Base-by-base conservation (phyloP, 306 rosid genomes). In the Pterocarpus santalinus region DNA sequence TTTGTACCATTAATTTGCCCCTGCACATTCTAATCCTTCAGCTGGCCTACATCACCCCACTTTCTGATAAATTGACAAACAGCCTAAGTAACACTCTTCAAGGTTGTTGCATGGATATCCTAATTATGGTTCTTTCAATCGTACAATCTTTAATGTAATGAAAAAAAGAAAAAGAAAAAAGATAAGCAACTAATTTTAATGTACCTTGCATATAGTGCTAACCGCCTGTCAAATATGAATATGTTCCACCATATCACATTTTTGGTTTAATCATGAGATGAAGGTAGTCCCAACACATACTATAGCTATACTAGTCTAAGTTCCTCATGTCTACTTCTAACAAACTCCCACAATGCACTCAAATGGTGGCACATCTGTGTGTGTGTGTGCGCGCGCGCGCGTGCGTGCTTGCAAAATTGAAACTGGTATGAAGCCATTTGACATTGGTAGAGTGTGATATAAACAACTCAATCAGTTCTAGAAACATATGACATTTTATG, bases 1-100 rank as follows among this genome's bases (percentile, higher is more conserved):
- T 35, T 4, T 36, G 32, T 38, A 36, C 30, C 55, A 65, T 11
- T 33, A 33, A 5, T 44, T 46, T 43, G 34, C 80, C 39, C 33
- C 52, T 47, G 11, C 30, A 32, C 22, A 30, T 32, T 33, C 44
- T 49, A 70, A 51, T 70, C 32, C 46, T 3, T 51, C 39, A 15
- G 55, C 22, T 52, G 34, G 30, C 44, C 64, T 53, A 53, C 13
- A 53, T 22, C 80, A 69, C 11, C 13, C 72, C n/a, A 5, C 35
- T 44, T 75, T 56, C 17, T 34, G 2, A 43, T 36, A 36, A 53
- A 44, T 58, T 66, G 67, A 56, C 47, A 33, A 80, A 49, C 30
- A 73, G 64, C 52, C 57, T 49, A 71, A 49, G 66, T 15, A 83
- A 67, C 77, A 72, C 49, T 41, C 16, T 77, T 52, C 53, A 52